phyloP scores from a whole-genome alignment of 257 asterid genomes.

The Thymus mandschuricus region DNA sequence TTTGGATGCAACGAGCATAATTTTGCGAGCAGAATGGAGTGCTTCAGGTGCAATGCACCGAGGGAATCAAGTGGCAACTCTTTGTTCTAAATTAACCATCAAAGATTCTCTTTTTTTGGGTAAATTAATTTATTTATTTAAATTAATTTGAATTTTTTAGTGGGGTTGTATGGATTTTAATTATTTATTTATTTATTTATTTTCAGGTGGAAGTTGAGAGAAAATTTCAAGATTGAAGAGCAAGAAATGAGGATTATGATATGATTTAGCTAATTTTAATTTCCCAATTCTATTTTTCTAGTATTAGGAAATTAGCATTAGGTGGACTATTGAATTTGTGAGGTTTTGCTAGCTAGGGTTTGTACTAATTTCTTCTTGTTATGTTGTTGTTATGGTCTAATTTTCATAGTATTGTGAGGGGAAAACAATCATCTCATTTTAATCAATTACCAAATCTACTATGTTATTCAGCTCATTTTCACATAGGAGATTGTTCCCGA shows the following conservation, averaged over 20 bases:
- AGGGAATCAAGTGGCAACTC: slow-evolving; percentile 71
- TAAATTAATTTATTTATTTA: no score
- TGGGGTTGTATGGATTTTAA: no score
- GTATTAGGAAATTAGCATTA: slow-evolving; percentile 10
- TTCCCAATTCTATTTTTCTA: neutral
- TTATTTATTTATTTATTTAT: no score
- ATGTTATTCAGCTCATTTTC: no score
- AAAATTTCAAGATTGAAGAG: no score
- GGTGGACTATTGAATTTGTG: slow-evolving; percentile 13
- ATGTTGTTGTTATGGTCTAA: neutral
- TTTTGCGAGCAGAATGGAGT: slow-evolving; percentile 93
- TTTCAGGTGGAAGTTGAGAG: no score
- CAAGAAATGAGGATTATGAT: no score
- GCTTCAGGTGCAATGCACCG: slow-evolving; percentile 97
- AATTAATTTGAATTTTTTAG: no score
- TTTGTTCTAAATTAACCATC: slow-evolving; percentile 24
- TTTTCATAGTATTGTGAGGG: neutral
- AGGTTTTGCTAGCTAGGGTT: neutral
- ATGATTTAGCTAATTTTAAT: neutral
- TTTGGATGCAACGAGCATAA: slow-evolving; percentile 92
- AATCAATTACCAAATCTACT: no score
- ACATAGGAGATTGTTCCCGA: no score
- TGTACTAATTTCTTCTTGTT: neutral
- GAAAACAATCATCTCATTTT: no score
- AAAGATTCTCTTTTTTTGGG: no score